These are phyloP conservation scores for Huntiella moniliformis DNA, from an alignment of 2,329 filamentous ascomycete species.

Conservation along the genomic window DNA sequence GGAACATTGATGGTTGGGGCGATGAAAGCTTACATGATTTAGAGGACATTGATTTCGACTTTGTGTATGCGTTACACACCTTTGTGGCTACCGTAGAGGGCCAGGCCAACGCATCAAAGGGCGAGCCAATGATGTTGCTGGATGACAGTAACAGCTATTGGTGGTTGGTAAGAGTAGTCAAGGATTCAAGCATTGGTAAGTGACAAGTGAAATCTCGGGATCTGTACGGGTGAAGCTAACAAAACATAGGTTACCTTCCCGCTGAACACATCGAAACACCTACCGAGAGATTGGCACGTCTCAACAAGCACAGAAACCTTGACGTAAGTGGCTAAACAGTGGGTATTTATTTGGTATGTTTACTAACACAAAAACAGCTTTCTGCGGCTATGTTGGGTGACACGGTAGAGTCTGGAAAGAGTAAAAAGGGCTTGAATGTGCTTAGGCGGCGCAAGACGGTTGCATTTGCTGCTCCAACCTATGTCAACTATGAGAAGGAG, in stretches of 20 bases:
- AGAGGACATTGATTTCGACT: conserved; percentile 99
- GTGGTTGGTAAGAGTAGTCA: conserved; percentile 95
- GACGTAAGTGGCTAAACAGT: conserved; percentile 43
- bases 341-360: not conserved
- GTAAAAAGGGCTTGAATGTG: conserved; percentile 42
- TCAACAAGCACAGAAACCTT: conserved; percentile 97
- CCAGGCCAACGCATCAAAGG: conserved; percentile 94
- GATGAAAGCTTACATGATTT: conserved; percentile 67
- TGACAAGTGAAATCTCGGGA: not conserved
- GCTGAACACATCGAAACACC: conserved; percentile 98
- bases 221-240: not conserved
- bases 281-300: conserved; percentile 74
- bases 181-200: conserved; percentile 80
- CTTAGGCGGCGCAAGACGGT: conserved; percentile 72
- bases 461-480: conserved; percentile 67
- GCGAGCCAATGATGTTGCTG: conserved; percentile 93
- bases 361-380: conserved; percentile 22
- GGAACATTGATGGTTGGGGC: conserved; percentile 52
- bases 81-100: conserved; percentile 96
- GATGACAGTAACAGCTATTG: conserved; percentile 99
- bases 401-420: conserved; percentile 44
- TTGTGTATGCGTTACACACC: conserved; percentile 93
- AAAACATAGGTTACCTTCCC: conserved; percentile 60
- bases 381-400: conserved; percentile 45
- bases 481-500: conserved; percentile 73